Percentiles rank a stretch among this genome's conserved stretches.
These are phyloP conservation scores for Cryptococcus sp. DNA, from an alignment of 1,284 basidiomycete species.

Conservation along the genomic window DNA sequence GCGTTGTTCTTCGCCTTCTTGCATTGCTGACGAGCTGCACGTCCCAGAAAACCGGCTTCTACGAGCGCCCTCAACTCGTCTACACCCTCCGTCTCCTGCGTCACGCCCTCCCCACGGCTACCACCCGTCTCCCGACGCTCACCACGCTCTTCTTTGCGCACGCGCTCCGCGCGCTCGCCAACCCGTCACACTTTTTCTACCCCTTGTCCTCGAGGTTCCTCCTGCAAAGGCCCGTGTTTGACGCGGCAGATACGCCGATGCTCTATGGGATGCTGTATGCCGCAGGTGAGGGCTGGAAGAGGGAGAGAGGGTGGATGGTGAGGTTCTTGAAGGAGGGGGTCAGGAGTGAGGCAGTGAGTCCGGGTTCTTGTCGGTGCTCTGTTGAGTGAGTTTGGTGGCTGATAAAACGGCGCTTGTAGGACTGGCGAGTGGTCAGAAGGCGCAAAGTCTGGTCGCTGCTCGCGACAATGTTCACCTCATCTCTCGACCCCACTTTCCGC, in stretches of 20 bases:
- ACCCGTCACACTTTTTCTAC: conserved; percentile 75
- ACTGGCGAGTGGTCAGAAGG: conserved; percentile 76
- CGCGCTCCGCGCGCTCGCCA: conserved; percentile 70
- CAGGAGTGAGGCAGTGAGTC: conserved; percentile 53
- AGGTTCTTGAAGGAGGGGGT: conserved; percentile 78
- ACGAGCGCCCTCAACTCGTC: conserved; percentile 72
- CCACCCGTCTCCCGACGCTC: conserved; percentile 59
- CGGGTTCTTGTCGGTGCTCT: neutral
- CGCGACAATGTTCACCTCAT: conserved; percentile 70
- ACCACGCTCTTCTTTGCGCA: conserved; percentile 76
- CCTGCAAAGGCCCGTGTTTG: conserved; percentile 73
- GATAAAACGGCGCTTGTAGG: conserved; percentile 51
- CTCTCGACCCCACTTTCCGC: conserved; percentile 57
- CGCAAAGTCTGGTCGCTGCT: conserved; percentile 84
- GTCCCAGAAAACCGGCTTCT: conserved; percentile 55
- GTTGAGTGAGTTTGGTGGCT: neutral
- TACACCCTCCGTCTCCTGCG: conserved; percentile 72
- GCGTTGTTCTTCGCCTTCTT: conserved; percentile 1
- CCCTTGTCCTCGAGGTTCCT: conserved; percentile 76
- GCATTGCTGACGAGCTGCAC: conserved; percentile 11
- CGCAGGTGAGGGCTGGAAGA: conserved; percentile 69
- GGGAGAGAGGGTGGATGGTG: conserved; percentile 83
- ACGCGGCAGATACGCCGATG: conserved; percentile 74
- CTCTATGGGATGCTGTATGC: conserved; percentile 77
- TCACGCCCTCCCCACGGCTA: conserved; percentile 54